Evolutionary conservation across 2,329 filamentous ascomycete genomes (phyloP).

Genomic region (Lomentospora prolificans): DNA sequence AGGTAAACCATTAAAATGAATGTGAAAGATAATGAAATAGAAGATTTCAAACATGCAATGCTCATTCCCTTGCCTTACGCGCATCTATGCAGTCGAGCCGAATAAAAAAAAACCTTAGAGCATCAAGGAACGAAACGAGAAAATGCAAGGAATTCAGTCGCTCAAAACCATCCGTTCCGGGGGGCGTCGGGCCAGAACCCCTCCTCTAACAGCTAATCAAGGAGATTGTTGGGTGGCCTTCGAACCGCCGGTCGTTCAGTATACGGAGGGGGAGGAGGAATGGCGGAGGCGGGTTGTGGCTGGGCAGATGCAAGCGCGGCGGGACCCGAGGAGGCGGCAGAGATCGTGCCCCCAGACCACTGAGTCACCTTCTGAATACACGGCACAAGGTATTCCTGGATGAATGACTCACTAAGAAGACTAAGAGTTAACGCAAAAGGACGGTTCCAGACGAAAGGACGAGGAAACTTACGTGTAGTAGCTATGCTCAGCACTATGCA

Average conservation of each 20-base stretch:
- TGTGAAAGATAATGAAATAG: background rate
- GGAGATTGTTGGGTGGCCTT: slow-evolving; percentile 1
- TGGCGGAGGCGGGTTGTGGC: background rate
- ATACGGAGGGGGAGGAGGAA: slow-evolving; percentile 17
- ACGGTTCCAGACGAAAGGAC: background rate
- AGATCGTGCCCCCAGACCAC: slow-evolving; percentile 18
- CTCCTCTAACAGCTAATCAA: too few relatives aligned
- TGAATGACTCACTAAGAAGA: slow-evolving; percentile 56
- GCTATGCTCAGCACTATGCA: slow-evolving; percentile 70
- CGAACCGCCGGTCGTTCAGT: background rate
- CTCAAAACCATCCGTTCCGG: too few relatives aligned
- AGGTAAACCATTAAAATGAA: too few relatives aligned
- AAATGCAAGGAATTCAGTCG: background rate
- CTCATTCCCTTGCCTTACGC: background rate
- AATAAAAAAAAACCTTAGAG: background rate
- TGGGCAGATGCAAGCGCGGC: slow-evolving; percentile 7
- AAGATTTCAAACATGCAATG: background rate
- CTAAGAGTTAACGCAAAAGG: slow-evolving; percentile 1
- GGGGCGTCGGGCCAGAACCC: too few relatives aligned
- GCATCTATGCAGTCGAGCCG: background rate
- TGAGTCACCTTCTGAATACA: slow-evolving; percentile 48
- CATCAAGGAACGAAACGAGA: background rate
- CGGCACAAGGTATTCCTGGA: slow-evolving; percentile 65
- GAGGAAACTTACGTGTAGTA: slow-evolving; percentile 59
- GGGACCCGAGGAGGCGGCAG: slow-evolving; percentile 6